Percentiles rank a stretch among this genome's conserved stretches.
These are phyloP conservation scores for Ceratobasidium sp. DNA, from an alignment of 1,284 basidiomycete genomes.

Conservation along the genomic window DNA sequence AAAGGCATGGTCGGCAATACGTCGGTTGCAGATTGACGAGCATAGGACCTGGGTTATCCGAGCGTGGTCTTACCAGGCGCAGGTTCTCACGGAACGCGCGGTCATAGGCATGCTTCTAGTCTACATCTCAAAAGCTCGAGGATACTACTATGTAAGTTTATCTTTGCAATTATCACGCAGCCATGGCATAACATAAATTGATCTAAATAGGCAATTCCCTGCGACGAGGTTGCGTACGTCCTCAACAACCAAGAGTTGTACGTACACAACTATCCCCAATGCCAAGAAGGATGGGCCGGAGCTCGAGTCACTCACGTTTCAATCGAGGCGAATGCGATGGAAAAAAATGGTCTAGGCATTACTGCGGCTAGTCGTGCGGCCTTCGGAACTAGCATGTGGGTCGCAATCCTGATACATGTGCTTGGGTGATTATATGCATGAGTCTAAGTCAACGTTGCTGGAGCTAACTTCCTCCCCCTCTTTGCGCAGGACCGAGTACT, in stretches of 20 bases:
- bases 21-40: background rate
- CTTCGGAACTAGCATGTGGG: conserved; percentile 13
- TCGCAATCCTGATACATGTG: background rate
- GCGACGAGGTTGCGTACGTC: background rate
- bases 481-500: conserved; percentile 10
- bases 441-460: background rate
- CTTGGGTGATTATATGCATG: background rate
- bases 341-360: background rate
- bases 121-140: background rate
- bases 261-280: conserved; percentile 2
- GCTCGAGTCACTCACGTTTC: conserved; percentile 4
- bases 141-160: conserved; percentile 2
- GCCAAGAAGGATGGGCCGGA: background rate
- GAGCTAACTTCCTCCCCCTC: background rate
- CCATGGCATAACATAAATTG: too few species aligned
- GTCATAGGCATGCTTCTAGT: background rate
- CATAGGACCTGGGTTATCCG: conserved; percentile 5
- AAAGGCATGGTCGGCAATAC: background rate
- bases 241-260: background rate
- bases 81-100: background rate
- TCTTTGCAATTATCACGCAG: background rate
- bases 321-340: background rate
- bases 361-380: background rate
- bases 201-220: background rate
- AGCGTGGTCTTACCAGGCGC: background rate